A percentile compares a stretch with the other conserved stretches of the same genome.
phyloP scores from a whole-genome alignment of 257 asterid genomes.

The Scutellaria baicalensis region DNA sequence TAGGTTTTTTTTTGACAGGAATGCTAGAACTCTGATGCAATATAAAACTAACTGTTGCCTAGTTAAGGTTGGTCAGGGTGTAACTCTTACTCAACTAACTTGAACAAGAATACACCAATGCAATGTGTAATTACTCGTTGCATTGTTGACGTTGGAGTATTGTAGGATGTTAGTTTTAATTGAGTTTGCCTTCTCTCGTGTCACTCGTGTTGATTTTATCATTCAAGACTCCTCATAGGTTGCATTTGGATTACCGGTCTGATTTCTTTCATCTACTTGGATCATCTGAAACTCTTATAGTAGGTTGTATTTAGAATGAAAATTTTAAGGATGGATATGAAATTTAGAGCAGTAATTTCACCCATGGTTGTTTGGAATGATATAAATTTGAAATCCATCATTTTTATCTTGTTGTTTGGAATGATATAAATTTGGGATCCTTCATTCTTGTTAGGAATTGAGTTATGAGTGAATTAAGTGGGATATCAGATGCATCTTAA shows the following conservation, averaged over 20 bases:
- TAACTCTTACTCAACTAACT: neutral
- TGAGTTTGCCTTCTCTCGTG: neutral
- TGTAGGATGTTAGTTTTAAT: neutral
- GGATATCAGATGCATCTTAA: too few species aligned
- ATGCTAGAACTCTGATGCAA: constrained; percentile 3
- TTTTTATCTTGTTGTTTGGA: neutral
- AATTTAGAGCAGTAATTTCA: neutral
- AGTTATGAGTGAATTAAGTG: too few species aligned
- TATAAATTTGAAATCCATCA: neutral
- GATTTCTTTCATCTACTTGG: neutral
- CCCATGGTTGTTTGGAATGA: neutral
- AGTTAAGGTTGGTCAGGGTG: neutral
- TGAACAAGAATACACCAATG: neutral
- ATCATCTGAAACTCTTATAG: neutral
- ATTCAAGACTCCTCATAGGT: too few species aligned
- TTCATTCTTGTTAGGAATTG: too few species aligned
- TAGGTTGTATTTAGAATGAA: neutral
- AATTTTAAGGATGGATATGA: neutral
- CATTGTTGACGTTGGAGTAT: neutral
- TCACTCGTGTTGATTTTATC: too few species aligned
- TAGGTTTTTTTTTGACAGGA: constrained; percentile 9
- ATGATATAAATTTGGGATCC: neutral
- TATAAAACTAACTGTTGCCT: constrained; percentile 8
- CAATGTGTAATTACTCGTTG: neutral
- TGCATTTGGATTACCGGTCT: too few species aligned